Base-by-base conservation (phyloP, 2,329 filamentous ascomycete genomes). In the Shiraia bambusicola region DNA sequence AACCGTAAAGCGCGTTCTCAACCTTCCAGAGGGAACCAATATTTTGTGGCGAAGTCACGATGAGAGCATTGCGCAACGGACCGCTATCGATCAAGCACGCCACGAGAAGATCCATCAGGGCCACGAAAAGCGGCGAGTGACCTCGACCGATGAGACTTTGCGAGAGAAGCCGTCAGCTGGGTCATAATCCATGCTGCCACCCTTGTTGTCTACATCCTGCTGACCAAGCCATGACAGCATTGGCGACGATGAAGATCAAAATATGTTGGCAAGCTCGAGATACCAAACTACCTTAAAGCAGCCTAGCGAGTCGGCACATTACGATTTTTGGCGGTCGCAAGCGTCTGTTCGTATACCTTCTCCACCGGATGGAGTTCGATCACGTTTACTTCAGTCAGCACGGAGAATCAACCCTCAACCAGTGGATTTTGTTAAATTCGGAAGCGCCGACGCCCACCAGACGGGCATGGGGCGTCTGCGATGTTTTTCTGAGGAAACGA, bases 11-110 rank as follows among this genome's bases (percentile, higher is more conserved):
- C 87, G 89, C 51, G 79, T 94, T 52, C 82, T 98, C 42, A 81
- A 82, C 54, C 88, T 96, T 66, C 92, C 92, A 1, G 73, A 82
- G 31, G 92, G 95, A 67, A 97, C 93, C 27, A 87, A 87, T 62
- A 86, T 98, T 46, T 84, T 93, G 58, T 98, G 91, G 82, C 95
- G 95, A 74, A 93, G 87, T 65, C 93, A 98, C 69, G 91, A 96
- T 64, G 88, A 92, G 52, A 95, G 89, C 69, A 96, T 98, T 64
- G 87, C 89, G 56, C 91, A 96, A 72, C 83, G 90, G 55, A 87
- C 86, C 22, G 88, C 88, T 14, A 90, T 95, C 51, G 91, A 96
- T 61, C 89, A 95, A 69, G 88, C 88, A 41, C 86, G 91, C 49
- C 88, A 92, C 56, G 90, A 95, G 63, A 95, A 95, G 72, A 79